Evolutionary conservation across 2,329 filamentous ascomycete genomes (phyloP), one percentile per base, ranked within the genome.

Genomic region (Sclerotinia nivalis): DNA sequence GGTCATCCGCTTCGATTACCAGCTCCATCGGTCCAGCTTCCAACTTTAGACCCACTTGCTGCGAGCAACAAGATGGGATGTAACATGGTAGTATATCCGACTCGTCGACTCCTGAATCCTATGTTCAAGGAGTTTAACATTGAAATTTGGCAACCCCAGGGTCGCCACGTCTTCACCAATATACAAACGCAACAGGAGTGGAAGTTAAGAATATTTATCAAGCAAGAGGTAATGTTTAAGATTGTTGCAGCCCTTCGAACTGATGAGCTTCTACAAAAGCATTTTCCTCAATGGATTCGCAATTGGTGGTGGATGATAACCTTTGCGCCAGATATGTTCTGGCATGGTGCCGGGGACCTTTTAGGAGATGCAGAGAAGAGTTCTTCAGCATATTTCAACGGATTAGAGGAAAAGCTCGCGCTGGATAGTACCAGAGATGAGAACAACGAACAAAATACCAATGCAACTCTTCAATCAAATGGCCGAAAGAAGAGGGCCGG

Each of bases 261-360:
- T 22, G 18, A 59, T 20, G 37, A 43, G 15, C 56, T 43, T 43
- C 37, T 59, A 25, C 56, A 59, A 0, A 25, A 59, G 7, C 22
- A 25, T n/a, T 59, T 59, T 7, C 37, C 56, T 20, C 37, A 59
- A 6, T 59, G 56, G 56, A 59, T 59, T 8, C 56, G 56, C 13
- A 59, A 59, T 40, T 59, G 56, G 56, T 59, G 56, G 56, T 59
- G 56, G 56, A 59, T 59, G 56, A 59, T 59, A 37, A 59, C 56
- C 4, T 59, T 43, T 43, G n/a, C 37, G 9, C 56, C 37, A 28
- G 20, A 43, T 15, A 59, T 59, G 56, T 43, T 59, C 56, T 59
- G 37, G 37, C 56, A 59, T 20, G 37, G 56, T 43, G 56, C 15
- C 15, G n/a, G 40, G n/a, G 56, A 43, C 13, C 12, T 43, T 13